These are phyloP conservation scores for Trypanosoma melophagium DNA, from an alignment of 208 protist genomes.

Conservation along the genomic window DNA sequence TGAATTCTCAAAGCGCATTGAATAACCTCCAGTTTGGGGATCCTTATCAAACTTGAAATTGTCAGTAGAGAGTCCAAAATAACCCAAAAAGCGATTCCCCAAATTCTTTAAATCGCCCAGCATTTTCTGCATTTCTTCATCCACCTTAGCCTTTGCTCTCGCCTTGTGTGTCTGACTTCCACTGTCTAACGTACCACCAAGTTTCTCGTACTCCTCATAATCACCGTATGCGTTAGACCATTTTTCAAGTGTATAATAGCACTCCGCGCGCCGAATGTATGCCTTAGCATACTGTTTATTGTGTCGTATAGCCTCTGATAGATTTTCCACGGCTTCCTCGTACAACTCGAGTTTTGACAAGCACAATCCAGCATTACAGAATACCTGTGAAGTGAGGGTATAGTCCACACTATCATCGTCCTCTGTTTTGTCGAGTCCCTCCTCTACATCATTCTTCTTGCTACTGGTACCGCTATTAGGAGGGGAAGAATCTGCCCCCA, in stretches of 20 bases:
- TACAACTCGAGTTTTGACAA: slow-evolving; percentile 66
- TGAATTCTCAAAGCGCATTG: slow-evolving; percentile 90
- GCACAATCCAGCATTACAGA: slow-evolving; percentile 83
- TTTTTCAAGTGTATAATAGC: slow-evolving; percentile 87
- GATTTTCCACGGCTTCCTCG: slow-evolving; percentile 74
- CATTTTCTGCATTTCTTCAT: slow-evolving; percentile 95
- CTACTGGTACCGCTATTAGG: not conserved
- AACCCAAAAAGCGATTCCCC: slow-evolving; percentile 95
- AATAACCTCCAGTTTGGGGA: slow-evolving; percentile 90
- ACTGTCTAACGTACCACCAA: slow-evolving; percentile 57
- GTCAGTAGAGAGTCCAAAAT: slow-evolving; percentile 95
- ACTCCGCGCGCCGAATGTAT: slow-evolving; percentile 82
- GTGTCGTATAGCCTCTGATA: slow-evolving; percentile 84
- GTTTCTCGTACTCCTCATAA: slow-evolving; percentile 84
- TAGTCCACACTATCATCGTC: slow-evolving; percentile 62
- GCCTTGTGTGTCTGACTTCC: slow-evolving; percentile 45
- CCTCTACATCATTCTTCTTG: slow-evolving; percentile 11
- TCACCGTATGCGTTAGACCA: slow-evolving; percentile 85
- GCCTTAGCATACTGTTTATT: slow-evolving; percentile 83
- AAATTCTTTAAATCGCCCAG: slow-evolving; percentile 95
- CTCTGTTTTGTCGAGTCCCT: slow-evolving; percentile 17
- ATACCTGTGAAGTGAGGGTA: slow-evolving; percentile 81
- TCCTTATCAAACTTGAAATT: slow-evolving; percentile 98
- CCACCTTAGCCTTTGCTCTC: slow-evolving; percentile 79
- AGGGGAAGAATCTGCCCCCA: not conserved